Percentiles rank a stretch among this genome's conserved stretches.
These are phyloP conservation scores for Nakazawaea sp. DNA, from an alignment of 805 yeast genomes.

Conservation along the genomic window DNA sequence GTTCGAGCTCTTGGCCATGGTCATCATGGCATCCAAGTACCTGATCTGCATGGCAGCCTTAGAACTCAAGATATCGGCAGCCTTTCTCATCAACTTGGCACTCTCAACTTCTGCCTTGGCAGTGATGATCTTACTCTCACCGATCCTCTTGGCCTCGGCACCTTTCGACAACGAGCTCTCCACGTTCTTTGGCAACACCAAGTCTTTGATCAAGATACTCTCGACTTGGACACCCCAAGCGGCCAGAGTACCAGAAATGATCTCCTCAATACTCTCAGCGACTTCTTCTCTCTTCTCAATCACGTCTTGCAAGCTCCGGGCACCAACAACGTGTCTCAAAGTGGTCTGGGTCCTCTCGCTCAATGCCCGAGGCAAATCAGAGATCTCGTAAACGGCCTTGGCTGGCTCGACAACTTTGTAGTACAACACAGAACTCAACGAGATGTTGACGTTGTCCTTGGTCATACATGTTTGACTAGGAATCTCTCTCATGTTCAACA, in stretches of 20 bases:
- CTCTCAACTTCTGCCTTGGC: constrained; percentile 73
- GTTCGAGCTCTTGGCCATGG: constrained; percentile 55
- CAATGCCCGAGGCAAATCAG: constrained; percentile 47
- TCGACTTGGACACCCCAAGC: constrained; percentile 71
- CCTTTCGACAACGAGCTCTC: constrained; percentile 62
- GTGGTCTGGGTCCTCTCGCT: constrained; percentile 68
- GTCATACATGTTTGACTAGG: constrained; percentile 67
- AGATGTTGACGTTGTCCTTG: constrained; percentile 58
- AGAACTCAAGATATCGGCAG: constrained; percentile 68
- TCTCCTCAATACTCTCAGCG: constrained; percentile 55
- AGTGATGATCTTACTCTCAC: constrained; percentile 69
- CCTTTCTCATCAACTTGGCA: constrained; percentile 72
- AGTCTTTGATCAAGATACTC: constrained; percentile 61
- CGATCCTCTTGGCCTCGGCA: constrained; percentile 69
- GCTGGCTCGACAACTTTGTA: constrained; percentile 64
- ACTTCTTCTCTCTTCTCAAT: constrained; percentile 69
- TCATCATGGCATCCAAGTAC: constrained; percentile 73
- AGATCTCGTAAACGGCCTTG: constrained; percentile 53
- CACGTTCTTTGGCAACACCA: constrained; percentile 46
- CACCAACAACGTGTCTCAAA: constrained; percentile 64
- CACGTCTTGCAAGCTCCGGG: constrained; percentile 60
- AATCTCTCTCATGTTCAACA: constrained; percentile 53
- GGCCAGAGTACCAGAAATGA: constrained; percentile 53
- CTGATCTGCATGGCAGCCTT: constrained; percentile 76
- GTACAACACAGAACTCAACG: constrained; percentile 60